A percentile compares a stretch with the other conserved stretches of the same genome.
Evolutionary conservation across 2,329 filamentous ascomycete species (phyloP).

Genomic region (Sphaerostilbella broomeana): DNA sequence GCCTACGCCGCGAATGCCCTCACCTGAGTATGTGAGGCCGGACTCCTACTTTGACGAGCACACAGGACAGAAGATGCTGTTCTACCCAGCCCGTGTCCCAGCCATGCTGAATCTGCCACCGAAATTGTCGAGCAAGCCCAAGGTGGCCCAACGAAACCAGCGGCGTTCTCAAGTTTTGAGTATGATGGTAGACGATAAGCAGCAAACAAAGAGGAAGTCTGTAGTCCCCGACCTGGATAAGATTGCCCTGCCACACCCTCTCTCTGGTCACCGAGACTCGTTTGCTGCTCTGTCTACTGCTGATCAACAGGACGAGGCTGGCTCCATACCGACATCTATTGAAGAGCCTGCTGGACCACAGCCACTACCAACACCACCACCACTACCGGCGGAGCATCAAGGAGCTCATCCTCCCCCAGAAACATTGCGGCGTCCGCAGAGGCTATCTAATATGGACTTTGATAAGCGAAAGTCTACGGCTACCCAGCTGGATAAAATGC

Average conservation of each 20-base stretch:
- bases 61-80: conserved; percentile 77
- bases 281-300: conserved; percentile 28
- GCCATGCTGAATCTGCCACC: conserved; percentile 89
- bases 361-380: no score
- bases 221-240: conserved; percentile 19
- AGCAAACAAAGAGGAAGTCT: conserved; percentile 14
- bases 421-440: conserved; percentile 28
- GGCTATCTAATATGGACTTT: conserved; percentile 25
- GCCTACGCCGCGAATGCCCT: conserved; percentile 22
- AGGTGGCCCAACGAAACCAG: conserved; percentile 57
- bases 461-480: conserved; percentile 30
- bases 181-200: conserved; percentile 39
- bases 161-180: conserved; percentile 68
- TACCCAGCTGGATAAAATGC: conserved; percentile 42
- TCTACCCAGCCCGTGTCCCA: conserved; percentile 90
- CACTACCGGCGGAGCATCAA: conserved; percentile 15
- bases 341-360: conserved; percentile 6
- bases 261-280: conserved; percentile 32
- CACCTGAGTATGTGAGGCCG: conserved; percentile 30
- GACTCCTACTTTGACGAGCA: conserved; percentile 56
- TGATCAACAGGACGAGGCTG: conserved; percentile 16
- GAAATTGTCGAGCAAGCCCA: conserved; percentile 69
- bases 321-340: not conserved
- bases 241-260: conserved; percentile 42
- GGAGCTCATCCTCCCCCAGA: conserved; percentile 16